Percentiles rank a stretch among this genome's conserved stretches.
Conservation (phyloP, 2,329 filamentous ascomycete species). For the Diaporthe vaccinii region DNA sequence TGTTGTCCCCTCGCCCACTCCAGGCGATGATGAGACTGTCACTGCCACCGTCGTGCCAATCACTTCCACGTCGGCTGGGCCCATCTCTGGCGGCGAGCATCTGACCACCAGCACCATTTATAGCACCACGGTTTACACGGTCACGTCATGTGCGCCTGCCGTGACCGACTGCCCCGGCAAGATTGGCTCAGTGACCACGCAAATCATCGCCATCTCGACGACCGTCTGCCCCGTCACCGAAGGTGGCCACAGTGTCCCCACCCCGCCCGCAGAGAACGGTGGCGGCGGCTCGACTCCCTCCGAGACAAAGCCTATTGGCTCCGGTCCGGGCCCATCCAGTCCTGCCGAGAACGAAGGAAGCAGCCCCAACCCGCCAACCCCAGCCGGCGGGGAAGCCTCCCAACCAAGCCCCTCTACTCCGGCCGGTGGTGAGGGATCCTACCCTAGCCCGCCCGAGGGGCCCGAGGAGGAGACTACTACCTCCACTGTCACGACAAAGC, state of each 20-base stretch:
- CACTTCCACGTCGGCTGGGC: conserved; percentile 15
- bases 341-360: not conserved
- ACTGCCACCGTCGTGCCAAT: conserved; percentile 22
- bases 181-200: conserved; percentile 54
- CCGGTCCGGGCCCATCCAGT: conserved; percentile 3
- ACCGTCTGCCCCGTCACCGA: conserved; percentile 57
- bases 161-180: conserved; percentile 55
- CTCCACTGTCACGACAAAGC: conserved; percentile 5
- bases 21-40: not conserved
- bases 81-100: not conserved
- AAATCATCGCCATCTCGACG: conserved; percentile 58
- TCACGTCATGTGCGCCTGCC: conserved; percentile 66
- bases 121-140: conserved; percentile 62
- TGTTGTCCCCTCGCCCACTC: conserved; percentile 45
- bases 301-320: not conserved
- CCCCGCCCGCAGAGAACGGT: conserved; percentile 31
- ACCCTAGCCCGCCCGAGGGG: conserved; percentile 15
- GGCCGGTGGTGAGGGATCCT: not conserved
- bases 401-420: not conserved
- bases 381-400: not conserved
- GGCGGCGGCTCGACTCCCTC: conserved; percentile 13
- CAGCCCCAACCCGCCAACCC: conserved; percentile 1
- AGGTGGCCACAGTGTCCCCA: not conserved
- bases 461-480: not conserved
- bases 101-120: conserved; percentile 55